A percentile compares a stretch with the other conserved stretches of the same genome.
phyloP scores from a whole-genome alignment of 257 asterid species.

The Forsythia suspensa region DNA sequence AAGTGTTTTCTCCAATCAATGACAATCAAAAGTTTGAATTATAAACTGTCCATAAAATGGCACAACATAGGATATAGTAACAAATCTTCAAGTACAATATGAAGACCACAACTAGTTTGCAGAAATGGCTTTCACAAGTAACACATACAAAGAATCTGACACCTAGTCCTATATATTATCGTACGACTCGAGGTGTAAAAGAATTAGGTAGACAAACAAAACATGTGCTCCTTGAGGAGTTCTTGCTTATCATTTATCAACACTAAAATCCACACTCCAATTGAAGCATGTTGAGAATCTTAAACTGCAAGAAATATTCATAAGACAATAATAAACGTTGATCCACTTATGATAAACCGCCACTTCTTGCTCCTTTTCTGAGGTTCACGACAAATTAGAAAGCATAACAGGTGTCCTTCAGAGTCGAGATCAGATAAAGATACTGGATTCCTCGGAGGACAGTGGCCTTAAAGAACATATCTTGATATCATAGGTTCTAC shows the following conservation, averaged over 20 bases:
- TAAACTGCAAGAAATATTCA: not conserved
- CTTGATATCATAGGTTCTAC: slow-evolving; percentile 39
- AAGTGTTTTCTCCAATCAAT: too few relatives aligned
- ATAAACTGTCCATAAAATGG: not conserved
- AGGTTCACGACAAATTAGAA: not conserved
- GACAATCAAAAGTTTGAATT: too few relatives aligned
- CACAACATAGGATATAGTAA: not conserved
- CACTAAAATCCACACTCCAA: not conserved
- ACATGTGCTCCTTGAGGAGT: not conserved
- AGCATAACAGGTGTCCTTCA: not conserved
- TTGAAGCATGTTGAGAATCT: not conserved
- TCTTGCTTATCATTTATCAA: not conserved
- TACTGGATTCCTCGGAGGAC: slow-evolving; percentile 21
- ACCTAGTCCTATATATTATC: not conserved
- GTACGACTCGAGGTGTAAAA: not conserved
- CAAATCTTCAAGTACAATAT: not conserved
- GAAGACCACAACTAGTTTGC: not conserved
- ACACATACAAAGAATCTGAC: not conserved
- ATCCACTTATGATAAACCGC: not conserved
- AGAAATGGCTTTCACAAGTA: not conserved
- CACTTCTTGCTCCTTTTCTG: not conserved
- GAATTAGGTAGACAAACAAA: not conserved
- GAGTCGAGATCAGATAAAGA: slow-evolving; percentile 1
- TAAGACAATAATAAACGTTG: not conserved
- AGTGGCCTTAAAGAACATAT: slow-evolving; percentile 42